A percentile compares a stretch with the other conserved stretches of the same genome.
Conservation (phyloP, 306 rosid species). For the Boehmeria nivea region DNA sequence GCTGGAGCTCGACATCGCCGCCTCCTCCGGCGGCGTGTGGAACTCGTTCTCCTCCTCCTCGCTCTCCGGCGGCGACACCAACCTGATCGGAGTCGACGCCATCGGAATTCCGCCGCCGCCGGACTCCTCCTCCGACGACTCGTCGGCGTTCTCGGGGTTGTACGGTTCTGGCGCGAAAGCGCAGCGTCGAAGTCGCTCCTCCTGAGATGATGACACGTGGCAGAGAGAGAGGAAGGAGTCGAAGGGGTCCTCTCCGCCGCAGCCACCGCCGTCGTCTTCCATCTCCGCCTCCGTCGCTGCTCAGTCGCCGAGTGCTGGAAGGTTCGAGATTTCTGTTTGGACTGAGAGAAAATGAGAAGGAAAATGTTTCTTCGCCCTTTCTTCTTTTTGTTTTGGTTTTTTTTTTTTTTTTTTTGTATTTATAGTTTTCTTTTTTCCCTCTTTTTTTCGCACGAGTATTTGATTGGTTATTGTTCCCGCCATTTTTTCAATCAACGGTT, state of each 20-base stretch:
- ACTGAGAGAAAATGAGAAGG: neutral
- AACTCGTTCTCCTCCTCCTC: conserved; percentile 25
- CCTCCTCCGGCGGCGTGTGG: conserved; percentile 49
- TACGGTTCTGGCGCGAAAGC: neutral
- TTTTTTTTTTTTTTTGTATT: neutral
- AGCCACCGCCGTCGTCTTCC: neutral
- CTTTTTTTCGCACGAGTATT: neutral
- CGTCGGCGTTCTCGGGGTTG: neutral
- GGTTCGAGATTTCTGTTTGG: neutral
- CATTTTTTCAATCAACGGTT: conserved; percentile 10
- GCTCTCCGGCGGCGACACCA: conserved; percentile 34
- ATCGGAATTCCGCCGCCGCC: neutral
- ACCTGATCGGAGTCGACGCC: conserved; percentile 16
- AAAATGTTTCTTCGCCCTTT: neutral
- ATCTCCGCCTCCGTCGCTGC: neutral
- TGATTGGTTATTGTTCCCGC: conserved; percentile 29
- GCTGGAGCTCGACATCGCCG: conserved; percentile 18
- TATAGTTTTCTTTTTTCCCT: neutral
- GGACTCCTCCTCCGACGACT: neutral
- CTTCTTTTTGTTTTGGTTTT: neutral
- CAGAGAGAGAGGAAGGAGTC: conserved; percentile 4
- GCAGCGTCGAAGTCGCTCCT: conserved; percentile 13
- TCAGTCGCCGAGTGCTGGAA: neutral
- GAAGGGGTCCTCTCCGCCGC: conserved; percentile 10
- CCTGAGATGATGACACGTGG: conserved; percentile 26